Evolutionary conservation across 2,329 filamentous ascomycete species (phyloP), one percentile per base, ranked within the genome.

Genomic region (Colletotrichum euphorbiae): DNA sequence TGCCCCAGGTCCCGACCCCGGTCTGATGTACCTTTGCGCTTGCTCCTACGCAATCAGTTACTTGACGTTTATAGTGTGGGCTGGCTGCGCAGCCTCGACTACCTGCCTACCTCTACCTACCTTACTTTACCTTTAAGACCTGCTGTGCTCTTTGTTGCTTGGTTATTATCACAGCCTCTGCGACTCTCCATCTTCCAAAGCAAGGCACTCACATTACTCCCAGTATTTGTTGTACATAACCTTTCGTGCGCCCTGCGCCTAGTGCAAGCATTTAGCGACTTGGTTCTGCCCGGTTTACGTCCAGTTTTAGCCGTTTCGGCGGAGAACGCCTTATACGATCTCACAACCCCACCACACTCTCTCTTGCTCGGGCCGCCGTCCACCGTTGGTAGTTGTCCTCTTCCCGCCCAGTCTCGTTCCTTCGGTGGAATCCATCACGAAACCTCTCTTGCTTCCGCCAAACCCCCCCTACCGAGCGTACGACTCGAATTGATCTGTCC

Each of bases 291-390:
- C 54, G 11, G 33, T 59, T 43, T 48, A 48, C 66, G 42, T 42
- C 61, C 66, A 69, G 46, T 66, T 56, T 60, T 66, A 69, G 40
- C 62, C 62, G 62, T 65, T 69, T 60, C 62, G 62, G 66, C 66
- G 66, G 61, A 62, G 62, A 66, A 54, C 38, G 55, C 66, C 66
- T 69, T 66, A 69, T 43, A 66, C 61, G 48, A 65, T 48, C 40
- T 50, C 43, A 15, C 33, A 9, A 33, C 61, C 65, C 63, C 48
- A 56, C 64, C 57, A 48, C 66, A 9, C 17, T 15, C 42, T 46
- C 64, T 57, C 52, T 40, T 69, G 61, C 61, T 66, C 66, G 66
- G 66, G 61, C 66, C 66, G 66, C 55, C 43, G 62, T 43, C 61
- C 46, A 48, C 54, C 40, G 46, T 59, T 64, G 52, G 54, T 54